Evolutionary conservation across 208 protist species (phyloP), one percentile per base, ranked within the genome.

Genomic region (Crithidia sp.): DNA sequence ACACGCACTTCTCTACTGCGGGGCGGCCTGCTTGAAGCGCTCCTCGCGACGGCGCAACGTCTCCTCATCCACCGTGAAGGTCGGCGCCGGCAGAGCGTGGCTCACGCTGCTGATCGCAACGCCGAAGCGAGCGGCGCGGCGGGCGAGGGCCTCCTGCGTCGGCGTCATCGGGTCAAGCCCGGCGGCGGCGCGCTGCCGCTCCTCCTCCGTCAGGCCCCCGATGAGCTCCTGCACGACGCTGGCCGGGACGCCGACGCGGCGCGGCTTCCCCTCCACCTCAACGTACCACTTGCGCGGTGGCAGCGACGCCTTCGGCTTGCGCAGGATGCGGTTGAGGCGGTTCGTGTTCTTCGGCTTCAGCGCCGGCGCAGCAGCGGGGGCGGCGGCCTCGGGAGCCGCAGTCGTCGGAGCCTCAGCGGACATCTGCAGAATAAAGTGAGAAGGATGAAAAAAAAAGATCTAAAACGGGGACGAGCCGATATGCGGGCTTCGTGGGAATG

Each of bases 251-350:
- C 91, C 88, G 37, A 61, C 56, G 28, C 2, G 5, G 37, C 69
- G 50, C 8, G n/a, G n/a, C n/a, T 17, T 50, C 8, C 50, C 73
- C 19, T 76, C 78, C 45, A 60, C 67, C 6, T 60, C 55, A 3
- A 43, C 19, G 52, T 79, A 79, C 89, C 91, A 96, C 68, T 68
- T 67, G 60, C 87, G 91, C n/a, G 84, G 67, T 7, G 78, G 43
- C 44, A 92, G 69, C 53, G 81, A 88, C 4, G 81, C 58, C 74
- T 91, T 91, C 47, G 83, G 84, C 81, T 96, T 94, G 69, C 92
- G 89, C 47, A 93, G 88, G 49, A 96, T 92, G 68, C 92, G 92
- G 71, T 85, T 86, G 43, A 96, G 83, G 49, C 92, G 89, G 70
- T 92, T 70, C n/a, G 84, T 83, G 80, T 94, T 96, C 77, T 92